These are phyloP conservation scores for Neonectria ditissima DNA, from an alignment of 2,329 filamentous ascomycete genomes.

Conservation along the genomic window DNA sequence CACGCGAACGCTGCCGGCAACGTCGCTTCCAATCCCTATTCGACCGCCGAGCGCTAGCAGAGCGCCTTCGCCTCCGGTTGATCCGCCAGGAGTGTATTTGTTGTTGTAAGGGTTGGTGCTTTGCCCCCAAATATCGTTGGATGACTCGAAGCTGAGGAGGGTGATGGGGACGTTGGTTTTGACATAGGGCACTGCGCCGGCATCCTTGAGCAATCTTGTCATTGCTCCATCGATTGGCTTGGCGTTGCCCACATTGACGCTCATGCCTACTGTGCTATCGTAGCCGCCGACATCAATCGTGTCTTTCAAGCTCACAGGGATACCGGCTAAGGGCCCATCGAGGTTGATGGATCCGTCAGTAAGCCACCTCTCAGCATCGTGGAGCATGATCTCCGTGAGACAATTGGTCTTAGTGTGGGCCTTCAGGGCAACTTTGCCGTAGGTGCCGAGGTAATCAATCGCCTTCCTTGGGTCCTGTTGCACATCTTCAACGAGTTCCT, in stretches of 20 bases:
- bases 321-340: constrained; percentile 84
- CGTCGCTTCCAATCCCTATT: constrained; percentile 91
- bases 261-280: constrained; percentile 85
- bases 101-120: constrained; percentile 84
- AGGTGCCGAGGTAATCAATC: constrained; percentile 81
- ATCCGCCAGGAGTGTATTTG: constrained; percentile 90
- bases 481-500: constrained; percentile 81
- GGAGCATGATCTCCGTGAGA: constrained; percentile 86
- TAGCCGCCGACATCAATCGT: constrained; percentile 84
- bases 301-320: constrained; percentile 88
- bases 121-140: constrained; percentile 82
- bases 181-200: constrained; percentile 89
- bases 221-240: constrained; percentile 75
- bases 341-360: constrained; percentile 71
- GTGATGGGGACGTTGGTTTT: constrained; percentile 94
- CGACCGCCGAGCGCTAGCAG: constrained; percentile 84
- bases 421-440: constrained; percentile 86
- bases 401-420: constrained; percentile 92
- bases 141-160: constrained; percentile 86
- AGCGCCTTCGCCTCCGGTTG: constrained; percentile 87
- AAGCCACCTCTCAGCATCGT: constrained; percentile 81
- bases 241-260: constrained; percentile 76
- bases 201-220: constrained; percentile 83
- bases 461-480: constrained; percentile 75
- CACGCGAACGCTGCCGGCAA: constrained; percentile 87